Conservation (phyloP, 2,329 filamentous ascomycete genomes). For the Aspergillus candidus region DNA sequence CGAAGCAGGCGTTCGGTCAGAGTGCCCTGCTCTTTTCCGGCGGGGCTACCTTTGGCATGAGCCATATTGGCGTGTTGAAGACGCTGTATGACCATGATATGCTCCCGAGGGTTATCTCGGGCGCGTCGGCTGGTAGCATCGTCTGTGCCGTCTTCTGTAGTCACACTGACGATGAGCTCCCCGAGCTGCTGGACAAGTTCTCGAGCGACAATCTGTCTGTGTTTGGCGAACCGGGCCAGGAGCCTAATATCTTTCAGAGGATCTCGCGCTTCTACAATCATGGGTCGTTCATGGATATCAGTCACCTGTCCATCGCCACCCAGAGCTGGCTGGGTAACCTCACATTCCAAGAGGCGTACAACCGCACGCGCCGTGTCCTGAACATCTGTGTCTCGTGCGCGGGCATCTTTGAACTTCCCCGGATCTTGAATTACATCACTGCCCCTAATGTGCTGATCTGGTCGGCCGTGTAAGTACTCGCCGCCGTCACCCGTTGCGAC, state of each 20-base stretch:
- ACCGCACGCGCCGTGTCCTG: conserved; percentile 82
- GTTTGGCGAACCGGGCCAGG: conserved; percentile 59
- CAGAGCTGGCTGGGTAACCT: conserved; percentile 73
- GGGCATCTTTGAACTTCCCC: conserved; percentile 77
- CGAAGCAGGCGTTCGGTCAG: conserved; percentile 76
- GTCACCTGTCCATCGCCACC: conserved; percentile 76
- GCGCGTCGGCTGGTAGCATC: conserved; percentile 81
- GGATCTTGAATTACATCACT: conserved; percentile 86
- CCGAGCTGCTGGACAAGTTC: conserved; percentile 61
- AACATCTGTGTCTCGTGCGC: conserved; percentile 92
- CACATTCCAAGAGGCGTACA: conserved; percentile 93
- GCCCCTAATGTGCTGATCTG: conserved; percentile 92
- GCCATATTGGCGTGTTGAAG: conserved; percentile 82
- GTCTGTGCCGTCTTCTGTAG: conserved; percentile 75
- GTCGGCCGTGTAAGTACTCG: conserved; percentile 67
- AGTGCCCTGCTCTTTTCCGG: conserved; percentile 78
- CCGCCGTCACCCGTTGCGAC: not conserved
- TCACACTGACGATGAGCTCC: conserved; percentile 71
- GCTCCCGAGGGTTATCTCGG: conserved; percentile 79
- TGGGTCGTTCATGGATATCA: conserved; percentile 78
- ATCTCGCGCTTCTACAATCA: conserved; percentile 69
- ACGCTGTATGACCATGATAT: conserved; percentile 67
- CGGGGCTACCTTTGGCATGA: conserved; percentile 86
- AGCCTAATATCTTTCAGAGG: conserved; percentile 62
- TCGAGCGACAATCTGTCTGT: conserved; percentile 75